phyloP scores from a whole-genome alignment of 2,329 filamentous ascomycete species.

The Trichoderma atroviride region DNA sequence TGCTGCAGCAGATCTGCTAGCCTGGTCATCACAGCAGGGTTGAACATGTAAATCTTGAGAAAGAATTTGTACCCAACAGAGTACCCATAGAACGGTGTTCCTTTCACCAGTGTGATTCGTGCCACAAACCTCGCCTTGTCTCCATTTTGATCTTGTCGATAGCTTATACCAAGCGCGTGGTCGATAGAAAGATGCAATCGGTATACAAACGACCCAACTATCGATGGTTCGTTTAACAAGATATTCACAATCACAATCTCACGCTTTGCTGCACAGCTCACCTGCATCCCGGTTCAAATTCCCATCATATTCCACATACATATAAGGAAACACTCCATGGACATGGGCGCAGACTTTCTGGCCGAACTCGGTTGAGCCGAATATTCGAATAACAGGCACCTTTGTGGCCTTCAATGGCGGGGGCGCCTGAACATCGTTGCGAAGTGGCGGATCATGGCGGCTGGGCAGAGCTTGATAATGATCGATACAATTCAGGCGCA shows the following conservation, averaged over 20 bases:
- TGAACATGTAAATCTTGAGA: constrained; percentile 92
- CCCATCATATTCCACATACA: constrained; percentile 86
- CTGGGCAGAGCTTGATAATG: constrained; percentile 84
- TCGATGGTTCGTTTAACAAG: constrained; percentile 26
- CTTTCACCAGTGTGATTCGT: constrained; percentile 89
- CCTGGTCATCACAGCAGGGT: constrained; percentile 83
- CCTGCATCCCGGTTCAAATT: constrained; percentile 67
- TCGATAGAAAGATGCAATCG: constrained; percentile 86
- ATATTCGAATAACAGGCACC: constrained; percentile 85
- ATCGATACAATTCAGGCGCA: constrained; percentile 94
- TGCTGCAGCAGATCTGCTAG: constrained; percentile 85
- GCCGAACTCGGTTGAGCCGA: constrained; percentile 90
- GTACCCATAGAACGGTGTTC: constrained; percentile 93
- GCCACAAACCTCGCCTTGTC: constrained; percentile 75
- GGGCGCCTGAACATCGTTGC: constrained; percentile 62
- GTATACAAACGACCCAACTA: constrained; percentile 75
- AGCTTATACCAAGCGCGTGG: constrained; percentile 83
- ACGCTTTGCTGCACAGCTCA: constrained; percentile 44
- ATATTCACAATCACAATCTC: background rate
- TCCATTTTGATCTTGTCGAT: constrained; percentile 72
- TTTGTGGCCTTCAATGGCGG: constrained; percentile 66
- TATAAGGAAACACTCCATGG: constrained; percentile 92
- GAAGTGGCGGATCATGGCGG: constrained; percentile 77
- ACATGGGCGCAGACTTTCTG: constrained; percentile 96
- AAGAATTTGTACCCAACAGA: constrained; percentile 89